Base-by-base conservation (phyloP, 768 basidiomycete species). In the Mycena rosella region DNA sequence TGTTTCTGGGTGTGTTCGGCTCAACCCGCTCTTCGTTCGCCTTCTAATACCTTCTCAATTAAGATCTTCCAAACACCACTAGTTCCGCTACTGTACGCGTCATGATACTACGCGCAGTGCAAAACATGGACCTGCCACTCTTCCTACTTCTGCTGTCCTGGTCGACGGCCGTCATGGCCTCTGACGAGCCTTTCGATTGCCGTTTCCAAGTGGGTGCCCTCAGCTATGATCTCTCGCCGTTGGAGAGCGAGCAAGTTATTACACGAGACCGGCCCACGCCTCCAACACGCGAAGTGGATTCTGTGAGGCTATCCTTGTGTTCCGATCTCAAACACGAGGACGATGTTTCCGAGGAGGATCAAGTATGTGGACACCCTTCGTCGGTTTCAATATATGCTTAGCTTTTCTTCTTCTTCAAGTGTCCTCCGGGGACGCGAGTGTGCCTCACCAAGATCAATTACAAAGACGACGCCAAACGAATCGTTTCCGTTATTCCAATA, bases 401-500 rank as follows among this genome's bases (percentile, higher is more conserved):
- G 53, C 45, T 58, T 56, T 49, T 27, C 15, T n/a, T 44, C 7
- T 44, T 20, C 42, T 56, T 29, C 34, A 72, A 96, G 94, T 96
- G 94, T 79, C 77, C 85, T 22, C 60, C 75, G 24, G 91, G 88
- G 26, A 92, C 93, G 53, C 84, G 90, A 72, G 92, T 89, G 54
- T 96, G 95, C 78, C 80, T 95, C 32, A 91, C 87, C 5, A 87
- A 86, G 72, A 85, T 83, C 36, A 94, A 95, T 73, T 72, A 80
- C 71, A 94, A 92, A 77, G 70, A 75, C 1, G 84, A 81, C 24
- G 77, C 82, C 44, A 60, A 80, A 3, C 90, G 93, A 56, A 78
- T 96, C 73, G 81, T 89, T 29, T 82, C 88, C 32, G 92, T 95
- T n/a, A 88, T 96, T 60, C 89, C 93, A n/a, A 73, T 96, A 32